A percentile compares a stretch with the other conserved stretches of the same genome.
These are phyloP conservation scores for Agaricus blazei DNA, from an alignment of 768 basidiomycete genomes.

Conservation along the genomic window DNA sequence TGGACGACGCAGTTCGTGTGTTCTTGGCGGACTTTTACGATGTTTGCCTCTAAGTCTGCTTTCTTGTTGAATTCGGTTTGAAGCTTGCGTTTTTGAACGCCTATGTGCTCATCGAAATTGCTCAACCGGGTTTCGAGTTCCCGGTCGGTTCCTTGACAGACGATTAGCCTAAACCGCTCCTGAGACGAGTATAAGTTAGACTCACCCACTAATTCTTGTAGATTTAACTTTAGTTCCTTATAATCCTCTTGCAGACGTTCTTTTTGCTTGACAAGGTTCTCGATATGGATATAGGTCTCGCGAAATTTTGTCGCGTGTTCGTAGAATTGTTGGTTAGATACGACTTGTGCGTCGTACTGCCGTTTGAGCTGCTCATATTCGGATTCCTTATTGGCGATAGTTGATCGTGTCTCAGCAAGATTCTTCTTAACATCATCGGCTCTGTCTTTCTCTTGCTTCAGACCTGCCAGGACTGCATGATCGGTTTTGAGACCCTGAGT, in stretches of 20 bases:
- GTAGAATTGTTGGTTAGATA: constrained; percentile 73
- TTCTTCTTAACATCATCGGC: constrained; percentile 77
- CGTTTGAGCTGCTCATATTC: constrained; percentile 69
- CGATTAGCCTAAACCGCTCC: not conserved
- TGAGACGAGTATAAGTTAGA: not conserved
- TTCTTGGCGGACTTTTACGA: constrained; percentile 38
- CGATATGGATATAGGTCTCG: constrained; percentile 72
- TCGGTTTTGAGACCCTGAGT: constrained; percentile 89
- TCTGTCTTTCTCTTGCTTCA: constrained; percentile 78
- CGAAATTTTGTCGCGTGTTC: constrained; percentile 82
- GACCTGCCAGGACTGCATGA: constrained; percentile 74
- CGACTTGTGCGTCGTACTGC: constrained; percentile 58
- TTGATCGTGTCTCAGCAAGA: constrained; percentile 52
- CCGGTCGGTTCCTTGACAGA: constrained; percentile 59
- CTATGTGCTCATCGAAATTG: constrained; percentile 57
- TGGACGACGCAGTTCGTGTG: constrained; percentile 54
- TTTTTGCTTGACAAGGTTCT: constrained; percentile 58
- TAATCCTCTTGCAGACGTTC: constrained; percentile 58
- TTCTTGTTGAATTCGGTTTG: constrained; percentile 42
- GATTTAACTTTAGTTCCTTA: constrained; percentile 53
- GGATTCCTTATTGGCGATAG: constrained; percentile 65
- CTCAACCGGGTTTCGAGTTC: constrained; percentile 55
- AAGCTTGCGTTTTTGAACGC: constrained; percentile 43
- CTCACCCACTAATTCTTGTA: constrained; percentile 65
- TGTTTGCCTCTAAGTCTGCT: constrained; percentile 60